Conservation (phyloP, 768 basidiomycete genomes). For the Royoungia palumana region DNA sequence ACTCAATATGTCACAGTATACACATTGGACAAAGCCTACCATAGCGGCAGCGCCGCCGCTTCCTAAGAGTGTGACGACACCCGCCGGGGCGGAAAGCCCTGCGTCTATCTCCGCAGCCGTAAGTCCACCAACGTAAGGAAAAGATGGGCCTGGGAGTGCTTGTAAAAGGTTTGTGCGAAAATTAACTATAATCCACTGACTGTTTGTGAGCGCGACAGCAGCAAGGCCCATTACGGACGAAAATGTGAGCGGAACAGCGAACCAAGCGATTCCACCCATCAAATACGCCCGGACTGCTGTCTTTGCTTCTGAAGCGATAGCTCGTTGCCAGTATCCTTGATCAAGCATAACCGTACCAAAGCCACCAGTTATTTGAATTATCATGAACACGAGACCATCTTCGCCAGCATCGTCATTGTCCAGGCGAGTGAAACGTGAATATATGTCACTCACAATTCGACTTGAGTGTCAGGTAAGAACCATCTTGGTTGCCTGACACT, state of each 20-base stretch:
- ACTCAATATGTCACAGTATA: neutral
- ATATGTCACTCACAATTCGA: slow-evolving; percentile 20
- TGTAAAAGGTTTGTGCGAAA: neutral
- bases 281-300: slow-evolving; percentile 38
- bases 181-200: neutral
- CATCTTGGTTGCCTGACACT: slow-evolving; percentile 35
- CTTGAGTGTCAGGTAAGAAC: slow-evolving; percentile 38
- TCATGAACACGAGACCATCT: slow-evolving; percentile 17
- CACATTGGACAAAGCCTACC: slow-evolving; percentile 12
- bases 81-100: slow-evolving; percentile 34
- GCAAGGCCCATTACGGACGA: slow-evolving; percentile 38
- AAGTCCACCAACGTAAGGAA: slow-evolving; percentile 32
- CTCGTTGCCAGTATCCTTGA: slow-evolving; percentile 37
- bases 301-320: slow-evolving; percentile 36
- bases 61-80: slow-evolving; percentile 34
- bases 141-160: slow-evolving; percentile 35
- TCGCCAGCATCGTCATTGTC: neutral
- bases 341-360: slow-evolving; percentile 19
- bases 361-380: slow-evolving; percentile 18
- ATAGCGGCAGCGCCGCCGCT: slow-evolving; percentile 36
- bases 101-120: slow-evolving; percentile 30
- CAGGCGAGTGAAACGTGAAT: neutral
- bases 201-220: slow-evolving; percentile 25
- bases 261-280: slow-evolving; percentile 39
- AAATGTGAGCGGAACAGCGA: slow-evolving; percentile 38